Conservation (phyloP, 2,329 filamentous ascomycete species). For the Colletotrichum echinochloae region DNA sequence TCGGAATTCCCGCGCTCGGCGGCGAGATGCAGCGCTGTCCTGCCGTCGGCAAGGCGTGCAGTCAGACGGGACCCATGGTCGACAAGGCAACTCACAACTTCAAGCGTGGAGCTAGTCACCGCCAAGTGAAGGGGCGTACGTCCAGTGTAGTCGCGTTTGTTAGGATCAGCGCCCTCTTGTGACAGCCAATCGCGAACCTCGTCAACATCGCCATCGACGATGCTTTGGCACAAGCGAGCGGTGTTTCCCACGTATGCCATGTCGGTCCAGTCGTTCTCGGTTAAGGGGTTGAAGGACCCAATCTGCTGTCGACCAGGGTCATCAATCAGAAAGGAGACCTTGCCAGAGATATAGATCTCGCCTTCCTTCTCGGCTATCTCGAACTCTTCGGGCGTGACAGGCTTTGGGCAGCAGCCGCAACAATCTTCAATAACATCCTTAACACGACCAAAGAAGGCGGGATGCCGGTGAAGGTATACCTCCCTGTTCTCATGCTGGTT, state of each 20-base stretch:
- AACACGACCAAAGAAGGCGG: constrained; percentile 84
- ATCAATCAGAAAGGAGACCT: constrained; percentile 80
- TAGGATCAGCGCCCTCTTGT: constrained; percentile 76
- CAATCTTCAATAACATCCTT: constrained; percentile 83
- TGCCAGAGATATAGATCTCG: constrained; percentile 81
- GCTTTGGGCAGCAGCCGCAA: constrained; percentile 81
- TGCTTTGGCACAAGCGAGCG: constrained; percentile 81
- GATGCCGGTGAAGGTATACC: constrained; percentile 84
- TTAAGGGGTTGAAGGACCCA: constrained; percentile 82
- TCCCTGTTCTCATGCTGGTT: constrained; percentile 81
- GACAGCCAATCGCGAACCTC: constrained; percentile 77
- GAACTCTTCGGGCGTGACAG: constrained; percentile 77
- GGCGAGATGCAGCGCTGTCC: constrained; percentile 85
- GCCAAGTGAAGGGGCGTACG: constrained; percentile 84
- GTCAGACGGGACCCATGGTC: constrained; percentile 79
- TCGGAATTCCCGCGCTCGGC: constrained; percentile 75
- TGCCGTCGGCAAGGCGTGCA: constrained; percentile 81
- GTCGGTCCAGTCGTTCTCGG: constrained; percentile 87
- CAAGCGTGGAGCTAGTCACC: constrained; percentile 73
- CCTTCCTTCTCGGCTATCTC: constrained; percentile 77
- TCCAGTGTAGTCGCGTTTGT: constrained; percentile 82
- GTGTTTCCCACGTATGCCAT: constrained; percentile 92
- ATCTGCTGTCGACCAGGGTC: constrained; percentile 82
- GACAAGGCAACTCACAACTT: constrained; percentile 78
- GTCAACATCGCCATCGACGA: constrained; percentile 78